phyloP scores from a whole-genome alignment of 2,329 filamentous ascomycete genomes.

The Tympanopsis confertula region DNA sequence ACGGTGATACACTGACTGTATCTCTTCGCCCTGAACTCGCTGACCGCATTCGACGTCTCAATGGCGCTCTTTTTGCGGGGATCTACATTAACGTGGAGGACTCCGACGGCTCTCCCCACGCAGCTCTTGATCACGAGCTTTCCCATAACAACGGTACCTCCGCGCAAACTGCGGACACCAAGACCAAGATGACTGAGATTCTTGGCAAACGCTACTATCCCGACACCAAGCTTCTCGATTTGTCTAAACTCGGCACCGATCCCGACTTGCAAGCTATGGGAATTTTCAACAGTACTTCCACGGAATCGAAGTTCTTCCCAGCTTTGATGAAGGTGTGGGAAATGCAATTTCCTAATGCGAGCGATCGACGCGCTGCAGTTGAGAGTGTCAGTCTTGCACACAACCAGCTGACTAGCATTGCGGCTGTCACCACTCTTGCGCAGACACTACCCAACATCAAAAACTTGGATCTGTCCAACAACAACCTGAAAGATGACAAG shows the following conservation, averaged over 20 bases:
- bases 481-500: slow-evolving; percentile 37
- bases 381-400: slow-evolving; percentile 44
- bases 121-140: too few species aligned
- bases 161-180: slow-evolving; percentile 25
- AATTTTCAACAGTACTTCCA: slow-evolving; percentile 39
- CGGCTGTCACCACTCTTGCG: slow-evolving; percentile 39
- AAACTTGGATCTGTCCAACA: slow-evolving; percentile 51
- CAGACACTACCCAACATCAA: slow-evolving; percentile 44
- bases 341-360: slow-evolving; percentile 33
- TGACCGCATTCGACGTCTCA: slow-evolving; percentile 24
- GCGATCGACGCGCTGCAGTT: slow-evolving; percentile 40
- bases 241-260: slow-evolving; percentile 41
- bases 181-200: slow-evolving; percentile 36
- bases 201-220: slow-evolving; percentile 42
- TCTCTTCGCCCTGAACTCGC: slow-evolving; percentile 25
- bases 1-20: slow-evolving; percentile 27
- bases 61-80: slow-evolving; percentile 28
- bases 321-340: slow-evolving; percentile 51
- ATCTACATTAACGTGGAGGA: too few species aligned
- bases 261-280: slow-evolving; percentile 40
- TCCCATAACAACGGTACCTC: background rate
- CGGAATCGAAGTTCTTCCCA: slow-evolving; percentile 49
- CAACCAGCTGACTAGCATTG: slow-evolving; percentile 40
- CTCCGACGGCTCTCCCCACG: too few species aligned
- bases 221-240: slow-evolving; percentile 41